Conservation (phyloP, 495 filamentous ascomycete species). For the Chaetomidium leptoderma region DNA sequence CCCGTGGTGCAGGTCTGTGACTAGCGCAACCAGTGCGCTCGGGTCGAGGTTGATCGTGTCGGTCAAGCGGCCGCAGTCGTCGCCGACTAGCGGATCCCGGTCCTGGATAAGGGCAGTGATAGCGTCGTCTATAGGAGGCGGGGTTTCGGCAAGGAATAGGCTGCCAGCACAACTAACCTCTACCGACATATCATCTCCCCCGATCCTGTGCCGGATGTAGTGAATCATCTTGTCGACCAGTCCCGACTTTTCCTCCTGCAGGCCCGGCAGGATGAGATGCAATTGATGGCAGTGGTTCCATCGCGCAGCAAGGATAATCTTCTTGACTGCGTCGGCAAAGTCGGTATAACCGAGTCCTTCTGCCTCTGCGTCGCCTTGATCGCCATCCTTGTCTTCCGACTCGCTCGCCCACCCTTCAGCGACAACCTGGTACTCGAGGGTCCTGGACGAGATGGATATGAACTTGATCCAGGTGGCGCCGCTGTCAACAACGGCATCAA, state of each 20-base stretch:
- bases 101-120: slow-evolving; percentile 23
- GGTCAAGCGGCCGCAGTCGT: slow-evolving; percentile 30
- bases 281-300: slow-evolving; percentile 34
- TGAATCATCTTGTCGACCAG: slow-evolving; percentile 27
- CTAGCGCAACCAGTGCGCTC: slow-evolving; percentile 37
- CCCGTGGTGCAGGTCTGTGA: slow-evolving; percentile 41
- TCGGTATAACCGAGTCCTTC: slow-evolving; percentile 26
- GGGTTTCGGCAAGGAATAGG: slow-evolving; percentile 16
- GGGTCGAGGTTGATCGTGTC: slow-evolving; percentile 39
- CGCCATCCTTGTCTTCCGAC: slow-evolving; percentile 14
- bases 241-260: slow-evolving; percentile 28
- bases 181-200: slow-evolving; percentile 22
- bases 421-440: slow-evolving; percentile 30
- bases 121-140: slow-evolving; percentile 22
- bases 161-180: slow-evolving; percentile 30
- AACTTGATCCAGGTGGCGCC: slow-evolving; percentile 36
- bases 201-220: slow-evolving; percentile 20
- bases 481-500: slow-evolving; percentile 33
- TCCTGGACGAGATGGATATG: slow-evolving; percentile 26
- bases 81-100: slow-evolving; percentile 21
- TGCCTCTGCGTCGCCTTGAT: slow-evolving; percentile 8
- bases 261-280: slow-evolving; percentile 25
- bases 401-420: slow-evolving; percentile 33
- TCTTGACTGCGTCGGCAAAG: slow-evolving; percentile 27
- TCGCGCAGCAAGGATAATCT: slow-evolving; percentile 29